phyloP scores from a whole-genome alignment of 2,329 filamentous ascomycete genomes.

The Chaetomium sp. region DNA sequence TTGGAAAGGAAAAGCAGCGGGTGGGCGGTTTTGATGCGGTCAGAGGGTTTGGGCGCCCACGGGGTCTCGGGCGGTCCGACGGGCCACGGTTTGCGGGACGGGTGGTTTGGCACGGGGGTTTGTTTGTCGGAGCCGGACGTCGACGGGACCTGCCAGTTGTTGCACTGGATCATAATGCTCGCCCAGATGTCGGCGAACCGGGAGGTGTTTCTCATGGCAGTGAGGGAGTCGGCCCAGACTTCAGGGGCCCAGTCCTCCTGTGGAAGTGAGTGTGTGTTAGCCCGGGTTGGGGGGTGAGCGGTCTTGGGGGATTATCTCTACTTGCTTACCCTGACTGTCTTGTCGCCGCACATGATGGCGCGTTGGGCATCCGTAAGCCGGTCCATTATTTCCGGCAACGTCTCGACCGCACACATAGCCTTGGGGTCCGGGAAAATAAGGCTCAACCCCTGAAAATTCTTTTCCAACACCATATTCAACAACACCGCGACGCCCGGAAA shows the following conservation, averaged over 20 bases:
- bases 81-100: too few species aligned
- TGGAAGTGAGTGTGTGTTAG: not conserved
- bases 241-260: constrained; percentile 29
- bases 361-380: constrained; percentile 17
- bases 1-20: constrained; percentile 53
- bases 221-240: constrained; percentile 26
- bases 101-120: too few species aligned
- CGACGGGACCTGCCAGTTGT: constrained; percentile 19
- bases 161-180: constrained; percentile 22
- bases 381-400: not conserved
- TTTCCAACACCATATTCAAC: constrained; percentile 27
- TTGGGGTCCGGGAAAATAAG: constrained; percentile 9
- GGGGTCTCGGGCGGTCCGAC: constrained; percentile 11
- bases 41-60: constrained; percentile 23
- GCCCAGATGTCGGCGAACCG: constrained; percentile 34
- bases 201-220: constrained; percentile 28
- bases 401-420: constrained; percentile 6
- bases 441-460: constrained; percentile 11
- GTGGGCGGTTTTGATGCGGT: constrained; percentile 39
- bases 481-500: constrained; percentile 31
- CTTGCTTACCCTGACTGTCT: constrained; percentile 19
- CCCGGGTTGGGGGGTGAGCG: not conserved
- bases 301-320: too few species aligned
- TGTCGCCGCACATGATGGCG: constrained; percentile 32
- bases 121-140: too few species aligned